Evolutionary conservation across 768 basidiomycete genomes (phyloP).

Genomic region (Amanita polypyramis): DNA sequence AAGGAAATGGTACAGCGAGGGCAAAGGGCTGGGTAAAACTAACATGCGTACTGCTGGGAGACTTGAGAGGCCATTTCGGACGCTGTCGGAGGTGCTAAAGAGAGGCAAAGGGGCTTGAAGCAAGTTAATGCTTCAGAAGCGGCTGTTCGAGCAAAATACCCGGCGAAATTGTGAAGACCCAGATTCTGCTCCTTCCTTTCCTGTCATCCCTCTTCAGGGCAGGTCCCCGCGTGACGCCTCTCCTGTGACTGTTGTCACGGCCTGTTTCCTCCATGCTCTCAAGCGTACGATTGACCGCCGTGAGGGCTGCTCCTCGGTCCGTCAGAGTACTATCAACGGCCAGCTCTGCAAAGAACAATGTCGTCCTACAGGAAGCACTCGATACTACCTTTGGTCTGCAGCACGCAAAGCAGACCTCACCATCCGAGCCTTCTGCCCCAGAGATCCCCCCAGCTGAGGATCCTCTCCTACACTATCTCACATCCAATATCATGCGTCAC

Average conservation of each 20-base stretch:
- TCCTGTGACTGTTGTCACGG: neutral
- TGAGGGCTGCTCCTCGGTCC: neutral
- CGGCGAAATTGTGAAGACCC: constrained; percentile 8
- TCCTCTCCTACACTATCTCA: constrained; percentile 60
- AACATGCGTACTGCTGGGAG: constrained; percentile 81
- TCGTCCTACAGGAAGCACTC: neutral
- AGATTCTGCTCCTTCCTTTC: constrained; percentile 6
- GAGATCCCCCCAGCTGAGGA: constrained; percentile 68
- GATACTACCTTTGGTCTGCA: neutral
- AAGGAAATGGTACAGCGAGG: neutral
- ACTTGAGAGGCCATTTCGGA: constrained; percentile 59
- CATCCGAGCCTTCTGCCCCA: constrained; percentile 17
- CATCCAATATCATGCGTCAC: constrained; percentile 48
- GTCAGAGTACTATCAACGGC: neutral
- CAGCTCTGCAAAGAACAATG: neutral
- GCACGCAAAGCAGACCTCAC: neutral
- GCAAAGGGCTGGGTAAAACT: constrained; percentile 22
- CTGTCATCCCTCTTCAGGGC: constrained; percentile 5
- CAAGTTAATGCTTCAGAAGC: constrained; percentile 73
- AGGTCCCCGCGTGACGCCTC: neutral
- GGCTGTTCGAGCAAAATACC: constrained; percentile 17
- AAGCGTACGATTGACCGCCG: neutral
- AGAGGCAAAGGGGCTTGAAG: constrained; percentile 37
- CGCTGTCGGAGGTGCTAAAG: constrained; percentile 17
- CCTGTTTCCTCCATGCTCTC: neutral